Conservation (phyloP, 306 rosid species). For the Heteromeles arbutifolia region DNA sequence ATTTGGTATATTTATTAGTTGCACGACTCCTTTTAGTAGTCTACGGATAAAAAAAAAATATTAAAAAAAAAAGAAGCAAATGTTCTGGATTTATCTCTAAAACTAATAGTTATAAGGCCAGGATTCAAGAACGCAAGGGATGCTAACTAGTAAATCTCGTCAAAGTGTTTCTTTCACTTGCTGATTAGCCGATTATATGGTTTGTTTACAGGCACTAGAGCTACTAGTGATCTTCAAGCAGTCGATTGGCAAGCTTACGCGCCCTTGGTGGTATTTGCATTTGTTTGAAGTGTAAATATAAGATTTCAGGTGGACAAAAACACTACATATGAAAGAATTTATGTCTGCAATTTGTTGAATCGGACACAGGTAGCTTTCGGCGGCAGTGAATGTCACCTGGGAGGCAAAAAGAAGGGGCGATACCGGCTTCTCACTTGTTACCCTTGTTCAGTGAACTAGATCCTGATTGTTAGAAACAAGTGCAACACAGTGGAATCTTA, state of each 20-base stretch:
- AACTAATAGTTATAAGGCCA: neutral
- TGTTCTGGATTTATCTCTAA: neutral
- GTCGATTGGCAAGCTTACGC: neutral
- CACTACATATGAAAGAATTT: neutral
- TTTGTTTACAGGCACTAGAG: neutral
- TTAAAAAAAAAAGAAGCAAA: neutral
- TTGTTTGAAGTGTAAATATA: neutral
- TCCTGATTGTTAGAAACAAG: no score
- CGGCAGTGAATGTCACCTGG: neutral
- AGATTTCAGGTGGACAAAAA: neutral
- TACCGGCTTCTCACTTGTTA: neutral
- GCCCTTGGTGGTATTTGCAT: neutral
- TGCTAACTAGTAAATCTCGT: neutral
- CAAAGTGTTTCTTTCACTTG: neutral
- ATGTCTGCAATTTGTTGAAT: no score
- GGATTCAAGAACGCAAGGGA: neutral
- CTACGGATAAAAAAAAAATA: neutral
- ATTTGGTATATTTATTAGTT: neutral
- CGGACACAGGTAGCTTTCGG: neutral
- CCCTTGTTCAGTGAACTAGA: no score
- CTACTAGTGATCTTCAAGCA: neutral
- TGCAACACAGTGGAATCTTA: neutral
- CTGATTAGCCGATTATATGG: neutral
- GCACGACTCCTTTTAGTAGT: neutral
- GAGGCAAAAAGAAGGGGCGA: neutral